Conservation (phyloP, 805 yeast species). For the Candida nonsorbophila region DNA sequence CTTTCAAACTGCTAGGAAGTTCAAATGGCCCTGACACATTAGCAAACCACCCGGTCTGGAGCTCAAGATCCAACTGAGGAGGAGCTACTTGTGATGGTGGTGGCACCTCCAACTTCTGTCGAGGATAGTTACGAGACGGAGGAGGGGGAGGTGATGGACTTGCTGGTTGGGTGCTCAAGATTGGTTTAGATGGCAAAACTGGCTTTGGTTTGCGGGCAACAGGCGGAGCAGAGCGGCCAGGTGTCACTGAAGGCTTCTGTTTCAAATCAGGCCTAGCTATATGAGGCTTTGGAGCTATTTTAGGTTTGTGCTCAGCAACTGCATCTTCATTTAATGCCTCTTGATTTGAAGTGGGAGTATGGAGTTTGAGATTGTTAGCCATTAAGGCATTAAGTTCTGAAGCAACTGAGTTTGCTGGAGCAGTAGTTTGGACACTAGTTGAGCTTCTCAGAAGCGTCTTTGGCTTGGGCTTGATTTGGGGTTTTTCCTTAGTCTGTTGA, state of each 20-base stretch:
- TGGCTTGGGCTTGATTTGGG: slow-evolving; percentile 7
- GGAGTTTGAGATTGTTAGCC: too few species aligned
- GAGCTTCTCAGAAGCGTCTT: slow-evolving; percentile 3
- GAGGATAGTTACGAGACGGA: slow-evolving; percentile 18
- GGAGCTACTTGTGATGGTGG: slow-evolving; percentile 12
- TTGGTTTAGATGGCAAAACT: slow-evolving; percentile 1
- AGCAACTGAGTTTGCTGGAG: too few species aligned
- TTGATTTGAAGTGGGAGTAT: too few species aligned
- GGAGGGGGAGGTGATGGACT: slow-evolving; percentile 24
- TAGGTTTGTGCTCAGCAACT: too few species aligned
- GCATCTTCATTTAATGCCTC: too few species aligned
- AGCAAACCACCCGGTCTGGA: slow-evolving; percentile 44
- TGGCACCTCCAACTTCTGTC: slow-evolving; percentile 9
- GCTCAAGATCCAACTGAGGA: slow-evolving; percentile 39
- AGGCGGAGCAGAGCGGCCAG: neutral
- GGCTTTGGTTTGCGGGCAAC: neutral
- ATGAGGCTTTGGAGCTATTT: too few species aligned
- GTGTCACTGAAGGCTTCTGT: neutral
- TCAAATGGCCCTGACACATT: slow-evolving; percentile 14
- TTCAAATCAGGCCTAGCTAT: too few species aligned
- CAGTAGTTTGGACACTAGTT: too few species aligned
- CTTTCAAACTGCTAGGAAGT: slow-evolving; percentile 35
- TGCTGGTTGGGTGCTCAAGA: slow-evolving; percentile 3
- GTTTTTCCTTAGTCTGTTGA: too few species aligned
- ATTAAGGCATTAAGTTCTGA: too few species aligned